These are phyloP conservation scores for Sphaerulina vaccinii DNA, from an alignment of 2,329 filamentous ascomycete species.

Conservation along the genomic window DNA sequence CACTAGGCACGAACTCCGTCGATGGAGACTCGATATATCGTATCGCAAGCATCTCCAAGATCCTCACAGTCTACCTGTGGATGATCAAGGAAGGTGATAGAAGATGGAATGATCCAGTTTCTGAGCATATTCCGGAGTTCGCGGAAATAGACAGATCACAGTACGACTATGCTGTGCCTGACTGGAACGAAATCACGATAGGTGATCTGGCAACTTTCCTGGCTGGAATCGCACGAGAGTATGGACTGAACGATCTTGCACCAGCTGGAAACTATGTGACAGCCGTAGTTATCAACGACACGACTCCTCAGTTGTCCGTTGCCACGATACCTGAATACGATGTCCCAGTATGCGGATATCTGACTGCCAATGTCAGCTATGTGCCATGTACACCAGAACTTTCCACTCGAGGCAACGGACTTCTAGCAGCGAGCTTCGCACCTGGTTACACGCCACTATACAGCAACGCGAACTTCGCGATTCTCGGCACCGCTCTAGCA, in stretches of 20 bases:
- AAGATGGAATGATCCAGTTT: conserved; percentile 38
- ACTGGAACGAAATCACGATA: conserved; percentile 52
- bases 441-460: conserved; percentile 22
- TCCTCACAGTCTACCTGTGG: conserved; percentile 24
- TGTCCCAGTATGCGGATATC: conserved; percentile 21
- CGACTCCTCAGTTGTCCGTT: not conserved
- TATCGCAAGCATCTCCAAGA: conserved; percentile 24
- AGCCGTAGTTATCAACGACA: conserved; percentile 40
- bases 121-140: conserved; percentile 48
- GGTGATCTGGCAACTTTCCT: conserved; percentile 49
- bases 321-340: conserved; percentile 13
- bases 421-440: conserved; percentile 20
- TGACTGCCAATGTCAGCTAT: conserved; percentile 17
- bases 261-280: conserved; percentile 13
- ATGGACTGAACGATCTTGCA: conserved; percentile 22
- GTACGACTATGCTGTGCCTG: conserved; percentile 38
- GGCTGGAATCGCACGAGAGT: conserved; percentile 41
- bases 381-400: conserved; percentile 9
- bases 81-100: conserved; percentile 23
- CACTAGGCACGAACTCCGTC: conserved; percentile 16
- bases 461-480: conserved; percentile 24
- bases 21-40: conserved; percentile 24
- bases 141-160: conserved; percentile 29
- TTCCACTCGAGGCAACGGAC: conserved; percentile 12
- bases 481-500: conserved; percentile 19